Evolutionary conservation across 2,329 filamentous ascomycete genomes (phyloP).

Genomic region (Cercospora beticola): DNA sequence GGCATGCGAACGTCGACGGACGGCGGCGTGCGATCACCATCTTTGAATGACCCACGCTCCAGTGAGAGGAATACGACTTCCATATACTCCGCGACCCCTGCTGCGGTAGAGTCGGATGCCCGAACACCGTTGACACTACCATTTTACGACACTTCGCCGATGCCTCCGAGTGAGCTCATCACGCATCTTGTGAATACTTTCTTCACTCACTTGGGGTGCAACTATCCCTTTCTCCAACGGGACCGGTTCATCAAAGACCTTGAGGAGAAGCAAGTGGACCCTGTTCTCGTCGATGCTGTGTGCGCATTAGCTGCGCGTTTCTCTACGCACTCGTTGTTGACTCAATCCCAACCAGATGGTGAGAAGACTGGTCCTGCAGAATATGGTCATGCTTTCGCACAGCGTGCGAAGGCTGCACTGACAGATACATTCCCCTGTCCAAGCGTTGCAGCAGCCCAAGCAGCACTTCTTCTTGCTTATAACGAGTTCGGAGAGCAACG

Average conservation of each 20-base stretch:
- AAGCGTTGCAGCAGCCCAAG: constrained; percentile 79
- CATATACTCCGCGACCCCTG: constrained; percentile 30
- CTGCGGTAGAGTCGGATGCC: constrained; percentile 40
- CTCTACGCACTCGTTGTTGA: constrained; percentile 59
- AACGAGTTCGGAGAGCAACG: constrained; percentile 86
- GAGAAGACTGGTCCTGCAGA: constrained; percentile 56
- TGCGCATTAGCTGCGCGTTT: constrained; percentile 81
- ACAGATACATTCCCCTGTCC: constrained; percentile 82
- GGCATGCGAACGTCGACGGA: constrained; percentile 57
- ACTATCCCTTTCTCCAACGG: constrained; percentile 76
- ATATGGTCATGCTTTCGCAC: constrained; percentile 74
- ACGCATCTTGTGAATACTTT: constrained; percentile 76
- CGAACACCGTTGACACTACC: constrained; percentile 53
- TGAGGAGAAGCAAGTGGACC: constrained; percentile 76
- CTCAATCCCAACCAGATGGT: constrained; percentile 44
- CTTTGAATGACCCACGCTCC: constrained; percentile 21
- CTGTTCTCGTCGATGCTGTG: constrained; percentile 82
- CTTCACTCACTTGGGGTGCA: constrained; percentile 79
- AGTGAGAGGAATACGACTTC: constrained; percentile 24
- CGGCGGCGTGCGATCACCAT: constrained; percentile 36
- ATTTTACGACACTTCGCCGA: constrained; percentile 72
- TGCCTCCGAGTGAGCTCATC: constrained; percentile 72
- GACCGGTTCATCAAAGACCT: constrained; percentile 72
- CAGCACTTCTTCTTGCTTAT: constrained; percentile 79
- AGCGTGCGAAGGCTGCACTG: constrained; percentile 77